Percentiles rank a stretch among this genome's conserved stretches.
These are phyloP conservation scores for Rhododendron griersonianum DNA, from an alignment of 148 eudicot species.

Conservation along the genomic window DNA sequence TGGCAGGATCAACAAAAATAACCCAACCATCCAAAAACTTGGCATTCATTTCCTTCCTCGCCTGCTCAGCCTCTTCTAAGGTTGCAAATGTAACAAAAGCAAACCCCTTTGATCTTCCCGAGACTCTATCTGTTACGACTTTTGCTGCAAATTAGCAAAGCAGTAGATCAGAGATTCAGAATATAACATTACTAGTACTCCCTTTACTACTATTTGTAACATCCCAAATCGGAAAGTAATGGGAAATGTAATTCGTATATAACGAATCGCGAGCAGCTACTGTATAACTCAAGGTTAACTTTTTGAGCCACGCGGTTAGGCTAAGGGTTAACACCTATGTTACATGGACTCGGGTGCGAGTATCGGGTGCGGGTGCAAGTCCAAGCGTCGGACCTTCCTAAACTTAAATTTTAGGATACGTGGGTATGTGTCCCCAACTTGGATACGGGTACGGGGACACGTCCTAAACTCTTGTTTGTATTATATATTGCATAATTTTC, in stretches of 20 bases:
- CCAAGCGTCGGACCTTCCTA: too few relatives aligned
- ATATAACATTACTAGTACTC: background rate
- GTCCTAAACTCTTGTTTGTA: too few relatives aligned
- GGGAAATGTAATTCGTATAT: background rate
- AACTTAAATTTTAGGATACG: too few relatives aligned
- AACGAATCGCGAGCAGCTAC: background rate
- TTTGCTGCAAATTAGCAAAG: conserved; percentile 51
- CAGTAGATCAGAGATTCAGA: background rate
- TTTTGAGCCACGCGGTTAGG: background rate
- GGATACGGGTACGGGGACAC: too few relatives aligned
- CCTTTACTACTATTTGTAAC: background rate
- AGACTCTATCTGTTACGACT: conserved; percentile 55
- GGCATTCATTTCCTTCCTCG: conserved; percentile 78
- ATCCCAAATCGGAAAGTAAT: background rate
- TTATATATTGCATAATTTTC: too few relatives aligned
- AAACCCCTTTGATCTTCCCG: conserved; percentile 86
- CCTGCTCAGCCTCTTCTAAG: conserved; percentile 86
- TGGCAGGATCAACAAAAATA: conserved; percentile 93
- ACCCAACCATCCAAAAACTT: conserved; percentile 97
- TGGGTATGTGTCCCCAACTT: too few relatives aligned
- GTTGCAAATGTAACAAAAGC: conserved; percentile 79
- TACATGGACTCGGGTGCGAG: too few relatives aligned
- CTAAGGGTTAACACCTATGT: too few relatives aligned
- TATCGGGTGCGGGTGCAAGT: too few relatives aligned
- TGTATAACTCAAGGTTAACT: background rate